Conservation (phyloP, 2,329 filamentous ascomycete species). For the Trichoderma hamatum region DNA sequence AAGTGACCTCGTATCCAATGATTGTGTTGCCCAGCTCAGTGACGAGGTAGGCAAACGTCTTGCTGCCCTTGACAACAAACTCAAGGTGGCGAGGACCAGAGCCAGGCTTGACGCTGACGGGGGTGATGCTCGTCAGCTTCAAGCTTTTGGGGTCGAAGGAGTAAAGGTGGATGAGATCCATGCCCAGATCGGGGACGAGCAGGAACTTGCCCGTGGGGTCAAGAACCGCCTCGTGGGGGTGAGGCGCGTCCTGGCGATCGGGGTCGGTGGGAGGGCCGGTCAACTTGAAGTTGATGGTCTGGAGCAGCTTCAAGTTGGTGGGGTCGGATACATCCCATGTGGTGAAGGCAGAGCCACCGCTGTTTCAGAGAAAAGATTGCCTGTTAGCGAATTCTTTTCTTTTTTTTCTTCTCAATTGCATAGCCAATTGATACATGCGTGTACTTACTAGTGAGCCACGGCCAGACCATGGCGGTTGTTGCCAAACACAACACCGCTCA, state of each 20-base stretch:
- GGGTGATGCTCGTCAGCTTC: slow-evolving; percentile 45
- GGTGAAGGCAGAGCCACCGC: slow-evolving; percentile 46
- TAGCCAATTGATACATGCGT: background rate
- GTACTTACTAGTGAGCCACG: slow-evolving; percentile 51
- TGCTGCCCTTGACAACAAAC: slow-evolving; percentile 53
- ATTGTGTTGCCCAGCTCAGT: slow-evolving; percentile 63
- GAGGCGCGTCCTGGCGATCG: slow-evolving; percentile 58
- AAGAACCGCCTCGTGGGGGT: slow-evolving; percentile 66
- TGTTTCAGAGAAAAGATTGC: background rate
- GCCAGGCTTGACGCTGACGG: slow-evolving; percentile 52
- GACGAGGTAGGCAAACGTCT: slow-evolving; percentile 62
- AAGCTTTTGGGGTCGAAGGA: slow-evolving; percentile 49
- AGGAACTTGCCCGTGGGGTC: slow-evolving; percentile 68
- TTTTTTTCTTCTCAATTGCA: background rate
- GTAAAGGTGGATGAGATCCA: slow-evolving; percentile 63
- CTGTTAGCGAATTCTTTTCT: background rate
- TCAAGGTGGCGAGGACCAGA: slow-evolving; percentile 66
- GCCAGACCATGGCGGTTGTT: slow-evolving; percentile 44
- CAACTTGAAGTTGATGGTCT: slow-evolving; percentile 47
- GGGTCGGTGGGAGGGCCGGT: slow-evolving; percentile 43
- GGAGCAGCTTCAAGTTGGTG: slow-evolving; percentile 37
- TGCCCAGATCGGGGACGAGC: slow-evolving; percentile 67
- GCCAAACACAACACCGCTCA: slow-evolving; percentile 50
- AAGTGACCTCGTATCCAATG: slow-evolving; percentile 58
- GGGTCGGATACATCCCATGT: slow-evolving; percentile 50